Conservation (phyloP, 2,329 filamentous ascomycete genomes). For the Monosporascus sp. region DNA sequence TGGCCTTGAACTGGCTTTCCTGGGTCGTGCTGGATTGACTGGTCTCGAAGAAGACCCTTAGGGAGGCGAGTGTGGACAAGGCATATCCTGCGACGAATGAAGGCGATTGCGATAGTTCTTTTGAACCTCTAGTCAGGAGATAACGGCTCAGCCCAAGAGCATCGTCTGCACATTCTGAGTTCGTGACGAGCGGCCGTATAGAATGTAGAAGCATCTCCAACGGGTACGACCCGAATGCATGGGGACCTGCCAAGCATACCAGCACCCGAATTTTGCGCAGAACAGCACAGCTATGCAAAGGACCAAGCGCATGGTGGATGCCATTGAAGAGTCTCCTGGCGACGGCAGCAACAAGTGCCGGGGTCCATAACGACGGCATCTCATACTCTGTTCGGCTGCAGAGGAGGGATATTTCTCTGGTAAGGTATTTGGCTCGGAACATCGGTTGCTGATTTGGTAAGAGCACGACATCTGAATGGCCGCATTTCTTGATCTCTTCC, state of each 20-base stretch:
- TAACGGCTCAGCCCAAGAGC: conserved; percentile 83
- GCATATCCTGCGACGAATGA: conserved; percentile 78
- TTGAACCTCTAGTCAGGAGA: conserved; percentile 63
- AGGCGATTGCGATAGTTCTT: conserved; percentile 60
- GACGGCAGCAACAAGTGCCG: conserved; percentile 67
- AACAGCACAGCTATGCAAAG: conserved; percentile 80
- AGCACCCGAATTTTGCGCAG: conserved; percentile 81
- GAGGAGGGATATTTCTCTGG: conserved; percentile 72
- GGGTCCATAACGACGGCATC: conserved; percentile 64
- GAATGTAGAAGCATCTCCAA: conserved; percentile 86
- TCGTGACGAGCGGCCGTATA: conserved; percentile 70
- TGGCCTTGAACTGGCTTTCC: conserved; percentile 74
- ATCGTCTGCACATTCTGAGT: conserved; percentile 87
- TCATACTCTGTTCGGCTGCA: conserved; percentile 68
- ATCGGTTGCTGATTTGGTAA: conserved; percentile 81
- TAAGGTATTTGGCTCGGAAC: conserved; percentile 74
- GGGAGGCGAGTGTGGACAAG: conserved; percentile 72
- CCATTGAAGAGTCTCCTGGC: conserved; percentile 74
- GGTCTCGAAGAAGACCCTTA: conserved; percentile 70
- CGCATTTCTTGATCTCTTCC: conserved; percentile 62
- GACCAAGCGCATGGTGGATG: conserved; percentile 77
- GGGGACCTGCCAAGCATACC: conserved; percentile 68
- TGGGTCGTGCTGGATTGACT: conserved; percentile 77
- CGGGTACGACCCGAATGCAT: conserved; percentile 74
- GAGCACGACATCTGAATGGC: conserved; percentile 60